Conservation (phyloP, 2,329 filamentous ascomycete genomes). For the Pseudopithomyces maydicus region DNA sequence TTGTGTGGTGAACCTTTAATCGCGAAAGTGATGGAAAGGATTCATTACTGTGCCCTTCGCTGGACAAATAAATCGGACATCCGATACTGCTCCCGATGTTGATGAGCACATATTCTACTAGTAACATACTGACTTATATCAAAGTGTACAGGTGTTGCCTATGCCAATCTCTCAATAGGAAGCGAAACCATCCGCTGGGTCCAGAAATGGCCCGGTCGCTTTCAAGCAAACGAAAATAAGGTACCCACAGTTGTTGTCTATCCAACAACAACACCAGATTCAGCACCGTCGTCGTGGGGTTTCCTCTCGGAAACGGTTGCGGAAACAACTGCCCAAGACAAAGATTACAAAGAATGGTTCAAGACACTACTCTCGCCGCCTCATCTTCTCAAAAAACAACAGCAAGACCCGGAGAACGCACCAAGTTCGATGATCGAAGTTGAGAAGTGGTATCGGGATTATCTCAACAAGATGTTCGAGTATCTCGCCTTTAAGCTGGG, state of each 20-base stretch:
- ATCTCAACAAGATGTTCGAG: constrained; percentile 54
- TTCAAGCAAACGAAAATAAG: constrained; percentile 60
- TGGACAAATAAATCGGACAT: too few relatives aligned
- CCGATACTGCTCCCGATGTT: neutral
- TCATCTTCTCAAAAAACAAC: constrained; percentile 51
- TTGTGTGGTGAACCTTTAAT: neutral
- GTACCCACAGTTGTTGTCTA: constrained; percentile 60
- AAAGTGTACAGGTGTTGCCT: constrained; percentile 45
- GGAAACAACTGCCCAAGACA: constrained; percentile 49
- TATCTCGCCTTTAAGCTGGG: constrained; percentile 51
- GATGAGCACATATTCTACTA: neutral
- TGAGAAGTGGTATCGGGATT: constrained; percentile 56
- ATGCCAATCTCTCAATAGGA: constrained; percentile 43
- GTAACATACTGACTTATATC: neutral
- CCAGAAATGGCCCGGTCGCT: constrained; percentile 60
- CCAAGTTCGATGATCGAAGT: constrained; percentile 51
- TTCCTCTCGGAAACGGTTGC: constrained; percentile 53
- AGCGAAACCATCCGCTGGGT: constrained; percentile 39
- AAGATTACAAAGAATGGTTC: constrained; percentile 57
- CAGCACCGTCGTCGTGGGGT: constrained; percentile 56
- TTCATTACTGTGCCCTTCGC: neutral
- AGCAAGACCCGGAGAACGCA: constrained; percentile 50
- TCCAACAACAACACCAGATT: constrained; percentile 17
- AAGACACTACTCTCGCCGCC: constrained; percentile 60
- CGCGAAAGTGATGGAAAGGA: neutral